Evolutionary conservation across 805 yeast genomes (phyloP), one percentile per base, ranked within the genome.

Genomic region (Maudiozyma bulderi): DNA sequence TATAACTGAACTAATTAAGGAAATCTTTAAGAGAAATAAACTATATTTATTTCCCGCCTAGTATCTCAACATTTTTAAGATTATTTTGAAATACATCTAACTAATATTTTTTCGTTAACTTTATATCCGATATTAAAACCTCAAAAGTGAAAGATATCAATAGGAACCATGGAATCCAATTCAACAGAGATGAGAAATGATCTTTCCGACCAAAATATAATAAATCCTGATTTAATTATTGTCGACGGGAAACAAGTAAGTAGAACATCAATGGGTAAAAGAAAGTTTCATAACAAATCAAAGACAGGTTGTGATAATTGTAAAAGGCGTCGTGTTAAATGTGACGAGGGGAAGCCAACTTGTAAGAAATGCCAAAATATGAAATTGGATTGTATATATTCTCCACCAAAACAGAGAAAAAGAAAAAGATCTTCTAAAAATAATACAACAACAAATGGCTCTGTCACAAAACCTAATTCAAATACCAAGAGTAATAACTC

Each of bases 281-380:
- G 97, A 43, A 84, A 86, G 59, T 91, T 84, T 59, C 98, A 91
- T 63, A 85, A 82, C 51, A 91, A 91, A 66, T 85, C 95, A 35
- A 77, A 95, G 50, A 78, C 80, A 49, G 98, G 98, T 0, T 90
- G 98, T 68, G 77, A 81, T 39, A 86, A 95, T 2, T 90, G 98
- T 68, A 90, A 90, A 61, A 76, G 79, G 54, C 76, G 98, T 57
- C 73, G 97, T 46, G 96, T 91, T 40, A 90, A 90, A 63, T 90
- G 98, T 72, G 97, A 90, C 63, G 97, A 91, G 65, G 70, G 71
- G 0, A 84, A 81, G 52, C 97, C 97, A 0, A 62, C 71, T 7
- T 90, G 98, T 65, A 70, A 71, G 26, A 88, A 88, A 67, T 90
- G 98, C 67, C 67, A 72, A 45, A 82, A 88, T 52, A 78, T 90